Percentiles rank a stretch among this genome's conserved stretches.
Evolutionary conservation across 2,329 filamentous ascomycete genomes (phyloP).

Genomic region (Ciborinia camelliae): DNA sequence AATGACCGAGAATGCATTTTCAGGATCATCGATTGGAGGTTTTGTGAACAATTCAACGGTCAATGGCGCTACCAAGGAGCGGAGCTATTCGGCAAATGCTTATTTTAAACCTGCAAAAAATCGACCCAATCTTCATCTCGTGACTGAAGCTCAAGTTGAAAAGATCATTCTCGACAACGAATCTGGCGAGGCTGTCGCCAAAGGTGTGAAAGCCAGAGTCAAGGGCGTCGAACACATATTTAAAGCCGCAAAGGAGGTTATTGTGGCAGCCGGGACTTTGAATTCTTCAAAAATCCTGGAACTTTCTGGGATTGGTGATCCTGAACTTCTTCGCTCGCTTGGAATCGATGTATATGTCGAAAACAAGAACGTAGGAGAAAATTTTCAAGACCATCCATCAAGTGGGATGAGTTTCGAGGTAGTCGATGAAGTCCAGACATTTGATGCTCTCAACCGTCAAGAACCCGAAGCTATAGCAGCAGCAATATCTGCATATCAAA

Average conservation of each 20-base stretch:
- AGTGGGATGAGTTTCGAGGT: neutral
- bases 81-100: neutral
- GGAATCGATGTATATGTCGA: conserved; percentile 26
- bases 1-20: neutral
- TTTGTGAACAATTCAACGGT: neutral
- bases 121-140: neutral
- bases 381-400: neutral
- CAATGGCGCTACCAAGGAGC: neutral
- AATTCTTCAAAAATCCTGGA: conserved; percentile 37
- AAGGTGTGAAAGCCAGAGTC: conserved; percentile 24
- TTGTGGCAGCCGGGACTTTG: conserved; percentile 34
- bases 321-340: conserved; percentile 22
- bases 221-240: conserved; percentile 26
- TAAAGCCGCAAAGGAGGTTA: conserved; percentile 36
- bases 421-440: neutral
- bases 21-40: neutral
- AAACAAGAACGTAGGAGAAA: conserved; percentile 30
- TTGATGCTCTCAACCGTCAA: neutral
- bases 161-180: neutral
- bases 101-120: conserved; percentile 3
- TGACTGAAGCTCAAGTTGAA: conserved; percentile 1
- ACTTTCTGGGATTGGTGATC: conserved; percentile 36
- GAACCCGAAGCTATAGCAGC: neutral
- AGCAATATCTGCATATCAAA: neutral
- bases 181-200: neutral